A percentile compares a stretch with the other conserved stretches of the same genome.
These are phyloP conservation scores for Fusarium aywerte DNA, from an alignment of 2,329 filamentous ascomycete species.

Conservation along the genomic window DNA sequence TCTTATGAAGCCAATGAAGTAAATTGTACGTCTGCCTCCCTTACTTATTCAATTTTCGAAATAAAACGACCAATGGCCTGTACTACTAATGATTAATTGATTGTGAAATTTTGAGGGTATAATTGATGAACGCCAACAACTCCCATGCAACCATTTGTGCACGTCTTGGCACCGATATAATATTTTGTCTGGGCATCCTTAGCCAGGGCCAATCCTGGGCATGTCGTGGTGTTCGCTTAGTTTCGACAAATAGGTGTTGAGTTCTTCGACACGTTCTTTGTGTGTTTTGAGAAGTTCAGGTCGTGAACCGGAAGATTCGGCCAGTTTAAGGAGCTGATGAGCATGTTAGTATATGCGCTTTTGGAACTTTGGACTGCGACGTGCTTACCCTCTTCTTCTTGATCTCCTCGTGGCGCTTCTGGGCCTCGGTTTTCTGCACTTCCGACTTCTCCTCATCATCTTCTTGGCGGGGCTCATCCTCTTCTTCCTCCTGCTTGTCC, in stretches of 20 bases:
- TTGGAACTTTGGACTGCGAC: neutral
- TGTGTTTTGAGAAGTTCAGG: constrained; percentile 94
- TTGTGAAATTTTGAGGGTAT: constrained; percentile 37
- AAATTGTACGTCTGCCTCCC: too few relatives aligned
- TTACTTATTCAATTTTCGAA: neutral
- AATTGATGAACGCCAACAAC: constrained; percentile 43
- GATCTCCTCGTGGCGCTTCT: constrained; percentile 82
- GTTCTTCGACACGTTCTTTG: constrained; percentile 93
- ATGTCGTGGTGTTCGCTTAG: constrained; percentile 99
- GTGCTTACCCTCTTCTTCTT: constrained; percentile 79
- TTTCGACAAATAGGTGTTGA: constrained; percentile 92
- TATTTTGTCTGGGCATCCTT: constrained; percentile 15
- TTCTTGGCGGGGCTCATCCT: constrained; percentile 48
- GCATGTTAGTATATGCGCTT: constrained; percentile 3
- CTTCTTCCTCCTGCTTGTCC: constrained; percentile 44
- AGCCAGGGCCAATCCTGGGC: constrained; percentile 74
- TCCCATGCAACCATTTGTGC: constrained; percentile 19
- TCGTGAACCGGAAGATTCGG: constrained; percentile 66
- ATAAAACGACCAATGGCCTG: neutral
- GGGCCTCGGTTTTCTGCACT: constrained; percentile 81
- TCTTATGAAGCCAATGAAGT: neutral
- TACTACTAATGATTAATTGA: neutral
- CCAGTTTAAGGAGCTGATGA: constrained; percentile 78
- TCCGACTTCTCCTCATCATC: constrained; percentile 46
- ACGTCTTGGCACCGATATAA: neutral